Percentiles rank a stretch among this genome's conserved stretches.
phyloP scores from a whole-genome alignment of 176 grass and related monocot species.

The Secale cereale region DNA sequence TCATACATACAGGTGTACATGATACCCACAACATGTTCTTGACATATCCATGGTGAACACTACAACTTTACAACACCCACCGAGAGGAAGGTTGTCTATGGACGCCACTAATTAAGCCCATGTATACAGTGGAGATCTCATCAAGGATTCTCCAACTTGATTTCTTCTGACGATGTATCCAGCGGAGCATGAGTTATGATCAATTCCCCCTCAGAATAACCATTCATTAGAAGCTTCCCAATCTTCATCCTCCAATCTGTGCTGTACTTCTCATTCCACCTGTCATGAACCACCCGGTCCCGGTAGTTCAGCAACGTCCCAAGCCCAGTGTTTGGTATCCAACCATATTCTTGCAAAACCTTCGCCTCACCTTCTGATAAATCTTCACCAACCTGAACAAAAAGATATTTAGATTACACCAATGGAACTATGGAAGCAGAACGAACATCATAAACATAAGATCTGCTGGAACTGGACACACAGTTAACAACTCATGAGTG shows the following conservation, averaged over 20 bases:
- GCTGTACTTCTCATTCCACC: slow-evolving; percentile 46
- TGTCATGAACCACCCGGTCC: slow-evolving; percentile 80
- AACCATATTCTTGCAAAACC: slow-evolving; percentile 76
- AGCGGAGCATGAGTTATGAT: slow-evolving; percentile 36
- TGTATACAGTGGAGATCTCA: slow-evolving; percentile 9
- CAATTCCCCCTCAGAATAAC: slow-evolving; percentile 46
- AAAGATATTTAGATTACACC: neutral
- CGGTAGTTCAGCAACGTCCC: slow-evolving; percentile 82
- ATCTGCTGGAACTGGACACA: neutral
- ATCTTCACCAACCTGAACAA: slow-evolving; percentile 62
- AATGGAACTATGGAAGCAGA: neutral
- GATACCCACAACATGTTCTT: neutral
- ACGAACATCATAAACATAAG: neutral
- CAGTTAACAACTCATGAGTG: neutral
- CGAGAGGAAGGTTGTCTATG: neutral
- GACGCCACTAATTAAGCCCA: neutral
- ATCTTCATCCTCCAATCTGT: slow-evolving; percentile 74
- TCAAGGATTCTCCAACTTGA: slow-evolving; percentile 39
- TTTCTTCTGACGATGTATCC: slow-evolving; percentile 30
- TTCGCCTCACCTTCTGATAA: slow-evolving; percentile 61
- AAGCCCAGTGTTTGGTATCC: slow-evolving; percentile 69
- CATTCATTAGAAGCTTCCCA: slow-evolving; percentile 72
- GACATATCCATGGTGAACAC: neutral
- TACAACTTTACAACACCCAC: slow-evolving; percentile 21
- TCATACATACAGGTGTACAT: neutral